Percentiles rank a stretch among this genome's conserved stretches.
These are phyloP conservation scores for Rhizopus delemar DNA, from an alignment of 371 early-diverging fungal genomes.

Conservation along the genomic window DNA sequence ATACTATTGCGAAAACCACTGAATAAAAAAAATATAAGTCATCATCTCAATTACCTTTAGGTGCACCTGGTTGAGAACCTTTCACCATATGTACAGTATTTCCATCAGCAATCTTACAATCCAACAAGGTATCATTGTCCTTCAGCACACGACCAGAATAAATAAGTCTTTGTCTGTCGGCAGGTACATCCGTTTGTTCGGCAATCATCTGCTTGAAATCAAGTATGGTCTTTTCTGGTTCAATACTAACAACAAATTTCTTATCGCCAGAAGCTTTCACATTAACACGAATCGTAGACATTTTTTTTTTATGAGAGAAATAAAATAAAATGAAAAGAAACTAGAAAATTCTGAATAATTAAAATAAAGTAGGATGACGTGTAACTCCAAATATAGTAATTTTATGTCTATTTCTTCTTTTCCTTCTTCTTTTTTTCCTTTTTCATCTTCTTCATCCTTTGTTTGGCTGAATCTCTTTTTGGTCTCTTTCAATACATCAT, in stretches of 20 bases:
- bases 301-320: constrained; percentile 9
- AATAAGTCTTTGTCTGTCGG: constrained; percentile 87
- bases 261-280: constrained; percentile 87
- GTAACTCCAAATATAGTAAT: constrained; percentile 2
- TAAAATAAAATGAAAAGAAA: constrained; percentile 6
- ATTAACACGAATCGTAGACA: constrained; percentile 61
- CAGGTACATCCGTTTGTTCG: constrained; percentile 68
- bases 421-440: constrained; percentile 23
- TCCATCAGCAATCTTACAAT: constrained; percentile 80
- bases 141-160: constrained; percentile 94
- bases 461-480: neutral
- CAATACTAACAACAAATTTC: constrained; percentile 72
- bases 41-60: constrained; percentile 25
- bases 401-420: constrained; percentile 20
- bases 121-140: constrained; percentile 78
- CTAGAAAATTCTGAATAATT: constrained; percentile 2
- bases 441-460: constrained; percentile 26
- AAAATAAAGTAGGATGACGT: constrained; percentile 8
- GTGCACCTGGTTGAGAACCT: constrained; percentile 52
- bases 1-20: neutral
- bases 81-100: constrained; percentile 87
- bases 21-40: neutral
- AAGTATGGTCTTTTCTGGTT: constrained; percentile 65
- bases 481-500: neutral
- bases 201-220: constrained; percentile 81